Evolutionary conservation across 2,329 filamentous ascomycete species (phyloP), one percentile per base, ranked within the genome.

Genomic region (Colletotrichum cuscutae): DNA sequence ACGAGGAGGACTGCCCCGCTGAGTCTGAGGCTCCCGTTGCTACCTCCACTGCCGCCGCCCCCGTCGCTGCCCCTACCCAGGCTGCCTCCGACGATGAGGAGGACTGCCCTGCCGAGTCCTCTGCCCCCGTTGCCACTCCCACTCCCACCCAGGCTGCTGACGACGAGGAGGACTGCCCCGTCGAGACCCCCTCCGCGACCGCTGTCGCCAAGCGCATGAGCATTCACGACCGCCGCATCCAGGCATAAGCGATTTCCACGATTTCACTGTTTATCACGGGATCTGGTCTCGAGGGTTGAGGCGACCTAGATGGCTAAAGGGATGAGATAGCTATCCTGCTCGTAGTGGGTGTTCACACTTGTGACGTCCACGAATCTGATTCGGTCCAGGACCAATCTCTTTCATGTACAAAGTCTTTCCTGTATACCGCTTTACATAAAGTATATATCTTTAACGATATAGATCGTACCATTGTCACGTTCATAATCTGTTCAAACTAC

Each of bases 141-240:
- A 67, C 65, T 49, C 42, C 42, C 8, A 28, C 49, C 24, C 30
- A 57, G 52, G 65, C 67, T 7, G 58, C 66, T 13, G 68, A 74
- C 24, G 72, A 74, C 28, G 71, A 66, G 37, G 71, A 61, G 15
- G 65, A 68, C 57, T 68, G 65, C 58, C 66, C 66, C 9, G 66
- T 56, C n/a, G 72, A 74, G 68, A 53, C 56, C 28, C 59, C 54
- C 22, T 63, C 64, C 35, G 54, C 56, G 13, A 35, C 61, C 9
- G 37, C 60, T 13, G 63, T 60, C 32, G 72, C 52, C 67, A 75
- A 74, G 73, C 73, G 73, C 67, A 65, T 67, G 73, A 30, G 59
- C 32, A 35, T 75, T 49, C 73, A 75, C 64, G 73, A 75, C 63
- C 73, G 73, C 60, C 73, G 73, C 63, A 53, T 62, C 15, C 37